A percentile compares a stretch with the other conserved stretches of the same genome.
Conservation (phyloP, 257 asterid genomes). For the Salvia splendens region DNA sequence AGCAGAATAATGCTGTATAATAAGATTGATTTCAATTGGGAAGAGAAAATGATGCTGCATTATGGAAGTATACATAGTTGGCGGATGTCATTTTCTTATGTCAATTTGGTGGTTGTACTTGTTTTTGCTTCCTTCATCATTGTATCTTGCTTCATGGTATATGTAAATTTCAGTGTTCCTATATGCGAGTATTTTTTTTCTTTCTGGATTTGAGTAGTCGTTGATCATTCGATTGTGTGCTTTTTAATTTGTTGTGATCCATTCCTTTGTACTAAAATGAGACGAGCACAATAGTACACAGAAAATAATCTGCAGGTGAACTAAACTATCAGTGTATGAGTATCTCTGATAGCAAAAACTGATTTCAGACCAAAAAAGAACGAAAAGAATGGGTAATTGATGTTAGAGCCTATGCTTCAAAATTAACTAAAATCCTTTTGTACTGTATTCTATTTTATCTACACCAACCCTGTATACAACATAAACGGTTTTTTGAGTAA, state of each 20-base stretch:
- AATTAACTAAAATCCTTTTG: slow-evolving; percentile 27
- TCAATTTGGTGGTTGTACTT: not conserved
- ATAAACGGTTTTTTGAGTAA: not conserved
- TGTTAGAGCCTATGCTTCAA: slow-evolving; percentile 37
- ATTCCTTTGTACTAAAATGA: no score
- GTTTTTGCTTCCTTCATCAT: not conserved
- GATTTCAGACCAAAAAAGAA: slow-evolving; percentile 17
- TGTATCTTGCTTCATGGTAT: no score
- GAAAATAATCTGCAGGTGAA: not conserved
- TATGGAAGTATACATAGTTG: slow-evolving; percentile 2
- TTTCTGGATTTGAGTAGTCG: no score
- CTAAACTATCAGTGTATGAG: slow-evolving; percentile 28
- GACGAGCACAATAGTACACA: no score
- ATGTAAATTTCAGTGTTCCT: not conserved
- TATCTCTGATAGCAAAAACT: slow-evolving; percentile 31
- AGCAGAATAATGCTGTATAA: not conserved
- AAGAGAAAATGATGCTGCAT: not conserved
- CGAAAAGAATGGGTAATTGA: slow-evolving; percentile 25
- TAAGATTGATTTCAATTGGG: not conserved
- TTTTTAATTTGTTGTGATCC: no score
- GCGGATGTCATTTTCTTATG: slow-evolving; percentile 1
- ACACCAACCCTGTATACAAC: slow-evolving; percentile 37
- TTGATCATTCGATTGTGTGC: no score
- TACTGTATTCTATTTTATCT: slow-evolving; percentile 33
- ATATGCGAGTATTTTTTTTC: not conserved